Percentiles rank a stretch among this genome's conserved stretches.
phyloP scores from a whole-genome alignment of 1,139 yeast genomes.

The Yarrowia galli region DNA sequence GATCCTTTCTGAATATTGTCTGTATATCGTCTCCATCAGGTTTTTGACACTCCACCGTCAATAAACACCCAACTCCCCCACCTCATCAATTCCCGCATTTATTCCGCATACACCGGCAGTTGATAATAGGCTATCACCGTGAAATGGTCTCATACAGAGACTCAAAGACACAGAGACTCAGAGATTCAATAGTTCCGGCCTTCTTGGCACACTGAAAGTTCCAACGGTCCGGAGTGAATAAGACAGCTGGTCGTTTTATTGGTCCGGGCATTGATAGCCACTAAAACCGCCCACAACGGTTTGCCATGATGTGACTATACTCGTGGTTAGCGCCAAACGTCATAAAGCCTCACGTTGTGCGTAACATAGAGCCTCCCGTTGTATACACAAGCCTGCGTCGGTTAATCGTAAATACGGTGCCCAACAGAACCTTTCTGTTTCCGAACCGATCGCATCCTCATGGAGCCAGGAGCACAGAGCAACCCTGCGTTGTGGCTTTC shows the following conservation, averaged over 20 bases:
- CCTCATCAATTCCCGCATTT: constrained; percentile 17
- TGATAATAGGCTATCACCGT: not conserved
- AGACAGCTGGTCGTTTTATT: not conserved
- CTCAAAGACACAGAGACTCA: not conserved
- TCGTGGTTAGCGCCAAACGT: not conserved
- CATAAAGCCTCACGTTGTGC: not conserved
- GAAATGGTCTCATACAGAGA: constrained; percentile 2
- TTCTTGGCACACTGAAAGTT: constrained; percentile 18
- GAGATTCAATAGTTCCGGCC: not conserved
- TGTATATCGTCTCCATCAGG: not conserved
- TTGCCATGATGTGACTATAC: not conserved
- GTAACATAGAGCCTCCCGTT: not conserved
- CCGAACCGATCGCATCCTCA: not conserved
- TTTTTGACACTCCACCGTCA: not conserved
- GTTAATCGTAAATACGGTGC: constrained; percentile 1
- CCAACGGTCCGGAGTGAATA: constrained; percentile 8
- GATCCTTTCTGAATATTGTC: not conserved
- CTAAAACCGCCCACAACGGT: not conserved
- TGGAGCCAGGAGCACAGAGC: not conserved
- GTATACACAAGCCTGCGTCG: not conserved
- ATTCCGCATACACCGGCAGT: constrained; percentile 6
- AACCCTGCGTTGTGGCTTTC: not conserved
- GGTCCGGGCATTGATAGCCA: not conserved
- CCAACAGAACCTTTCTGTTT: not conserved
- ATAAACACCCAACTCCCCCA: not conserved